These are phyloP conservation scores for Aaosphaeria arxii DNA, from an alignment of 2,329 filamentous ascomycete species.

Conservation along the genomic window DNA sequence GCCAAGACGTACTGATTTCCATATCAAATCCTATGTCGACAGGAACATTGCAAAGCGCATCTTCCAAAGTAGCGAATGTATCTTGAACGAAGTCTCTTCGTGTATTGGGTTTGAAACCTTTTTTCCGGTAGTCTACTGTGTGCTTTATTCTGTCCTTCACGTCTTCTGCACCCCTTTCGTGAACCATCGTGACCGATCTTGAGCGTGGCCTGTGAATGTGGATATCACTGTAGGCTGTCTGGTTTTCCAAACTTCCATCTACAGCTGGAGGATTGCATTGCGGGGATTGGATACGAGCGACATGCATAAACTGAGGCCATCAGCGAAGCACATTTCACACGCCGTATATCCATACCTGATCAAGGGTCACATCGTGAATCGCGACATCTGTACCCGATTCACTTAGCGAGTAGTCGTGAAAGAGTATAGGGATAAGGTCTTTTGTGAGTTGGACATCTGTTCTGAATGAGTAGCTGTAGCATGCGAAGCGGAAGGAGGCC, in stretches of 20 bases:
- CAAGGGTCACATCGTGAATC: slow-evolving; percentile 38
- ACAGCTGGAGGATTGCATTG: slow-evolving; percentile 1
- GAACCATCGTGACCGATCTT: slow-evolving; percentile 1
- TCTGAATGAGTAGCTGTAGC: not conserved
- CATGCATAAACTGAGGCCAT: slow-evolving; percentile 4
- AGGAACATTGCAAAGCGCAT: slow-evolving; percentile 36
- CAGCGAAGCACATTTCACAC: slow-evolving; percentile 1
- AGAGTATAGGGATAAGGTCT: slow-evolving; percentile 41
- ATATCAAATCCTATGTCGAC: slow-evolving; percentile 39
- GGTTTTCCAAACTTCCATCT: slow-evolving; percentile 1
- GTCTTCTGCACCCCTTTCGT: slow-evolving; percentile 1
- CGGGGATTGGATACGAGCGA: slow-evolving; percentile 2
- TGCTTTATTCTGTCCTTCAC: slow-evolving; percentile 27
- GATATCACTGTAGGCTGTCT: not conserved
- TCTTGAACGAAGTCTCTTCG: slow-evolving; percentile 38
- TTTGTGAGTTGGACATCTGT: slow-evolving; percentile 43
- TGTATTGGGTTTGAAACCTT: slow-evolving; percentile 42
- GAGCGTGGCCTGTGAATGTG: slow-evolving; percentile 2
- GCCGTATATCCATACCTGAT: slow-evolving; percentile 25
- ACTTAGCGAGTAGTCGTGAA: slow-evolving; percentile 43
- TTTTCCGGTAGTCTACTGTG: slow-evolving; percentile 39
- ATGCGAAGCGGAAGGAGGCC: not conserved
- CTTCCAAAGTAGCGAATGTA: slow-evolving; percentile 37
- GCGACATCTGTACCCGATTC: slow-evolving; percentile 43
- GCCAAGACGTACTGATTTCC: slow-evolving; percentile 37